phyloP scores from a whole-genome alignment of 2,329 filamentous ascomycete genomes.

The Lachnellula subtilissima region DNA sequence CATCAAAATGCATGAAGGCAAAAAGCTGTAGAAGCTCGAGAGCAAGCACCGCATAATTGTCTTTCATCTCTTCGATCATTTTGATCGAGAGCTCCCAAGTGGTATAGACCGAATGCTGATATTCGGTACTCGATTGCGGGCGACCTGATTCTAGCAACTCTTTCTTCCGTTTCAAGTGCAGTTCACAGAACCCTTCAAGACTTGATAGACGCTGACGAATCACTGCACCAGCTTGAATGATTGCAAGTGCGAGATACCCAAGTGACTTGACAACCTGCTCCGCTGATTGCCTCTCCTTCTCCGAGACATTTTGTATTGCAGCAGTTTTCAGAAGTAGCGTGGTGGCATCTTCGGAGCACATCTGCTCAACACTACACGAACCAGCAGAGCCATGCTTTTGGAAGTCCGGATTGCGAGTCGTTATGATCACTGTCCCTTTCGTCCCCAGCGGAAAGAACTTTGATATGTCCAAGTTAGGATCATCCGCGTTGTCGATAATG shows the following conservation, averaged over 20 bases:
- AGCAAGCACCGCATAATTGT: slow-evolving; percentile 2
- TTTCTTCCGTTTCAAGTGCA: slow-evolving; percentile 10
- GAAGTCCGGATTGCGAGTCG: slow-evolving; percentile 32
- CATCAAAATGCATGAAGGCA: slow-evolving; percentile 19
- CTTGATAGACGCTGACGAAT: slow-evolving; percentile 16
- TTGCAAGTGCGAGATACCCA: slow-evolving; percentile 28
- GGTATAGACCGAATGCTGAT: slow-evolving; percentile 13
- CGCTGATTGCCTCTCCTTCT: slow-evolving; percentile 1
- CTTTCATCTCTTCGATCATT: slow-evolving; percentile 7
- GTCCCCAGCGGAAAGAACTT: slow-evolving; percentile 27
- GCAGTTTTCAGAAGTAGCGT: slow-evolving; percentile 14
- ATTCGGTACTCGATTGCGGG: background rate
- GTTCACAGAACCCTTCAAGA: slow-evolving; percentile 8
- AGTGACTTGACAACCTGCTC: slow-evolving; percentile 20
- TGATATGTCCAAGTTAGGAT: slow-evolving; percentile 27
- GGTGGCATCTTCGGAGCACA: slow-evolving; percentile 25
- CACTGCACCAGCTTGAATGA: slow-evolving; percentile 27
- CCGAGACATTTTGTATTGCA: background rate
- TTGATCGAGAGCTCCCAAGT: slow-evolving; percentile 18
- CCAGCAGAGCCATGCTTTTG: slow-evolving; percentile 1
- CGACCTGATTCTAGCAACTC: slow-evolving; percentile 7
- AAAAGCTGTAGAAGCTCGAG: slow-evolving; percentile 13
- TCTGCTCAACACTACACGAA: slow-evolving; percentile 17
- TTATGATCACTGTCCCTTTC: slow-evolving; percentile 35
- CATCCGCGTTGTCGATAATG: slow-evolving; percentile 41